Evolutionary conservation across 2,329 filamentous ascomycete genomes (phyloP).

Genomic region (Orbilia ellipsospora): DNA sequence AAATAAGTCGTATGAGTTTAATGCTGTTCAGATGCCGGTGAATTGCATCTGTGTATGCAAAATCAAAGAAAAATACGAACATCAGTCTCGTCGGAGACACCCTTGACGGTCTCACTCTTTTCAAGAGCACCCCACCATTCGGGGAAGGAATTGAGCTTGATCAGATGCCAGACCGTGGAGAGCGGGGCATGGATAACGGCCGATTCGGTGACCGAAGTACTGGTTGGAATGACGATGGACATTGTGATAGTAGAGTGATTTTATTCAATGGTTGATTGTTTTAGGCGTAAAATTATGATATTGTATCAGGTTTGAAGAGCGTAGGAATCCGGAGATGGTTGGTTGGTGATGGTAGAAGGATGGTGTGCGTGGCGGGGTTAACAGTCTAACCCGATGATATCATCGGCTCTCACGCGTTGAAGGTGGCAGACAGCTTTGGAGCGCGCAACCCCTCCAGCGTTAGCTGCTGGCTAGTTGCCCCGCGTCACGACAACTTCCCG

Average conservation of each 20-base stretch:
- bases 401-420: slow-evolving; percentile 23
- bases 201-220: slow-evolving; percentile 74
- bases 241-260: slow-evolving; percentile 45
- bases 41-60: not conserved
- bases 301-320: not conserved
- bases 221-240: slow-evolving; percentile 69
- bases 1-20: not conserved
- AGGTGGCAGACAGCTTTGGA: slow-evolving; percentile 41
- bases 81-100: slow-evolving; percentile 72
- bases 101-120: slow-evolving; percentile 73
- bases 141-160: slow-evolving; percentile 77
- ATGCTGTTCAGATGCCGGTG: not conserved
- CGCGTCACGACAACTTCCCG: too few species aligned
- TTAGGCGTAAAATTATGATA: not conserved
- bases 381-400: slow-evolving; percentile 31
- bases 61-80: slow-evolving; percentile 60
- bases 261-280: not conserved
- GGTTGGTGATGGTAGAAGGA: not conserved
- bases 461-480: slow-evolving; percentile 1
- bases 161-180: slow-evolving; percentile 76
- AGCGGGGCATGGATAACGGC: slow-evolving; percentile 76
- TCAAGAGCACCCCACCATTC: slow-evolving; percentile 74
- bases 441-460: slow-evolving; percentile 17
- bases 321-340: not conserved
- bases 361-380: not conserved